Conservation (phyloP, 176 grass and related monocot genomes). For the Lolium rigidum region DNA sequence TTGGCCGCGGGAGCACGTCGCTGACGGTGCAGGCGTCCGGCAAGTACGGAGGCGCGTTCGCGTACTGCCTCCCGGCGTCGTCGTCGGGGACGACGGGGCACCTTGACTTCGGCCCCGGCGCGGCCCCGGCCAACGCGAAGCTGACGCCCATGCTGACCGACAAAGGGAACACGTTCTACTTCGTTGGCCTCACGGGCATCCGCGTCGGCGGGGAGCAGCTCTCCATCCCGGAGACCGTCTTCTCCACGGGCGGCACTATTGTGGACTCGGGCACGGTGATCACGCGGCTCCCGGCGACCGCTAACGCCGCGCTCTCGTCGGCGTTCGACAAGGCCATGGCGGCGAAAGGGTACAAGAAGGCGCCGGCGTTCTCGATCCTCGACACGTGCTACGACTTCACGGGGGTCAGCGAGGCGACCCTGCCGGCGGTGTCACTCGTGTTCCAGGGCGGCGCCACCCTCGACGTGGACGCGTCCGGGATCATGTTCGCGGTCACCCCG, state of each 20-base stretch:
- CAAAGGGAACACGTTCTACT: conserved; percentile 72
- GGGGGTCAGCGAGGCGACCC: conserved; percentile 3
- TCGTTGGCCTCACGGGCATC: conserved; percentile 55
- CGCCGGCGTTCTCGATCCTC: conserved; percentile 38
- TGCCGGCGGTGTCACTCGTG: conserved; percentile 57
- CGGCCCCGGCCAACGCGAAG: conserved; percentile 36
- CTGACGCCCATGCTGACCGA: conserved; percentile 62
- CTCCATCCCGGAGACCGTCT: conserved; percentile 42
- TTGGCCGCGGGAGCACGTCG: conserved; percentile 66
- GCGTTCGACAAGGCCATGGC: conserved; percentile 59
- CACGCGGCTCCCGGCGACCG: conserved; percentile 64
- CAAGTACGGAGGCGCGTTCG: conserved; percentile 66
- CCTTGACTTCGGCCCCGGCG: conserved; percentile 56
- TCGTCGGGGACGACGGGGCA: conserved; percentile 50
- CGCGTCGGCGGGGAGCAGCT: conserved; percentile 56
- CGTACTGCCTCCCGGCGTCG: conserved; percentile 74
- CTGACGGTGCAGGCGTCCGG: conserved; percentile 59
- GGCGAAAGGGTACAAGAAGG: conserved; percentile 46
- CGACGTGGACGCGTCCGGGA: conserved; percentile 59
- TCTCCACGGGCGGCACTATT: conserved; percentile 55
- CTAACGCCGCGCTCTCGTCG: conserved; percentile 59
- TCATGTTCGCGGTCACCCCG: conserved; percentile 42
- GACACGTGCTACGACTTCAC: conserved; percentile 80
- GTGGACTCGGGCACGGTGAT: conserved; percentile 96
- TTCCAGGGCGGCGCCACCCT: conserved; percentile 57